A percentile compares a stretch with the other conserved stretches of the same genome.
phyloP scores from a whole-genome alignment of 306 rosid species.

The Medicago ruthenica region DNA sequence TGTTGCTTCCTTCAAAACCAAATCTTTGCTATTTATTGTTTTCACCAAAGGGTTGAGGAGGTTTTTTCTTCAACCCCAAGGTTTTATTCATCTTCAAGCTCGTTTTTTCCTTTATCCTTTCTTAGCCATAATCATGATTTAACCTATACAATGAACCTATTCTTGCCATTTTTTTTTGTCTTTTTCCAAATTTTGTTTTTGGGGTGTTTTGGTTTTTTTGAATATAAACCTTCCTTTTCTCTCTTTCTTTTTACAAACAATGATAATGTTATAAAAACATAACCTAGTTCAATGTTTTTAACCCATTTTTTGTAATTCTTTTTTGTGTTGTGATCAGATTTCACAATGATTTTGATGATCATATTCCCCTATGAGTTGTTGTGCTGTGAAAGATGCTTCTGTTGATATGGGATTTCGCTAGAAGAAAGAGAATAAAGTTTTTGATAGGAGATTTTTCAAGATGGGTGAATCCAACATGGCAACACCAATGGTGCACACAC shows the following conservation, averaged over 20 bases:
- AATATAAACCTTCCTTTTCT: too few relatives aligned
- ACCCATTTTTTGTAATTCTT: slow-evolving; percentile 9
- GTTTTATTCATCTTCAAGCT: slow-evolving; percentile 45
- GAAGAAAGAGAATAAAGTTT: slow-evolving; percentile 46
- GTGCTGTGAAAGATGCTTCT: slow-evolving; percentile 46
- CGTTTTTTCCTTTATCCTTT: neutral
- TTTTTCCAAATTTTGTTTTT: neutral
- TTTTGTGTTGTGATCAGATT: slow-evolving; percentile 43
- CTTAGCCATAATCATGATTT: slow-evolving; percentile 14
- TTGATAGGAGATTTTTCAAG: neutral
- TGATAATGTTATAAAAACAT: slow-evolving; percentile 16
- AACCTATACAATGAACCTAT: slow-evolving; percentile 7
- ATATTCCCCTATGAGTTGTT: neutral
- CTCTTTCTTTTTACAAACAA: neutral
- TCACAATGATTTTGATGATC: slow-evolving; percentile 41
- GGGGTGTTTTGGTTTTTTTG: slow-evolving; percentile 18
- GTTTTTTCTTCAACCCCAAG: slow-evolving; percentile 54
- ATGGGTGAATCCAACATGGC: slow-evolving; percentile 52
- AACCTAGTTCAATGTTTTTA: slow-evolving; percentile 38
- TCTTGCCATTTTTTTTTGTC: neutral
- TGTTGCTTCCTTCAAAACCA: slow-evolving; percentile 9
- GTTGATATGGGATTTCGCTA: slow-evolving; percentile 59
- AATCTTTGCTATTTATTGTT: slow-evolving; percentile 35
- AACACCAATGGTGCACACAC: slow-evolving; percentile 44
- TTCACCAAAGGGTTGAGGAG: slow-evolving; percentile 41